A percentile compares a stretch with the other conserved stretches of the same genome.
Evolutionary conservation across 257 asterid species (phyloP).

Genomic region (Solanum lycopersicoides): DNA sequence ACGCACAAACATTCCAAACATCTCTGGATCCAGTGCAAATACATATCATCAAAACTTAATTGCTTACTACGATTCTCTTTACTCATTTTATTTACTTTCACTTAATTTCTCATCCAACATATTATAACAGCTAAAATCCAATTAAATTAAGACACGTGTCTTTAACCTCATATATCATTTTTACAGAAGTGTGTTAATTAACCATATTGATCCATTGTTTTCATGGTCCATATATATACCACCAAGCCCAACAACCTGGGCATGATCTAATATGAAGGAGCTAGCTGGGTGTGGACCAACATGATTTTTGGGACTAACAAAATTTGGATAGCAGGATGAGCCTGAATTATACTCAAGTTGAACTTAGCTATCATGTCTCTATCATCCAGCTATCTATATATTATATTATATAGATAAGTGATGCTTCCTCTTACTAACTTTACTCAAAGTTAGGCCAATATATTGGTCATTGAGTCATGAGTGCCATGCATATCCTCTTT

Average conservation of each 20-base stretch:
- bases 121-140: neutral
- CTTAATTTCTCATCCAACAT: neutral
- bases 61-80: too few species aligned
- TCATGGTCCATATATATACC: neutral
- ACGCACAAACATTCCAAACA: neutral
- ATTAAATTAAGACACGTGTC: neutral
- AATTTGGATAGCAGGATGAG: neutral
- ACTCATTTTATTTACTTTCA: neutral
- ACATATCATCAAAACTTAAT: neutral
- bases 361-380: constrained; percentile 46
- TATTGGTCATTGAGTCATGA: neutral
- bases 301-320: neutral
- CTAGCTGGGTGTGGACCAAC: neutral
- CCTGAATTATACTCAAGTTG: too few species aligned
- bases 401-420: neutral
- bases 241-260: neutral
- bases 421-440: neutral
- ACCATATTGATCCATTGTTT: neutral
- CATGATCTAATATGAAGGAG: neutral
- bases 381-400: constrained; percentile 39
- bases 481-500: neutral
- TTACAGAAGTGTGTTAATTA: neutral
- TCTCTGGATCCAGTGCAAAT: neutral
- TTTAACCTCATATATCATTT: neutral
- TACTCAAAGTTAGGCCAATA: neutral